Percentiles rank a stretch among this genome's conserved stretches.
These are phyloP conservation scores for Suaeda aralocaspica DNA, from an alignment of 148 eudicot species.

Conservation along the genomic window DNA sequence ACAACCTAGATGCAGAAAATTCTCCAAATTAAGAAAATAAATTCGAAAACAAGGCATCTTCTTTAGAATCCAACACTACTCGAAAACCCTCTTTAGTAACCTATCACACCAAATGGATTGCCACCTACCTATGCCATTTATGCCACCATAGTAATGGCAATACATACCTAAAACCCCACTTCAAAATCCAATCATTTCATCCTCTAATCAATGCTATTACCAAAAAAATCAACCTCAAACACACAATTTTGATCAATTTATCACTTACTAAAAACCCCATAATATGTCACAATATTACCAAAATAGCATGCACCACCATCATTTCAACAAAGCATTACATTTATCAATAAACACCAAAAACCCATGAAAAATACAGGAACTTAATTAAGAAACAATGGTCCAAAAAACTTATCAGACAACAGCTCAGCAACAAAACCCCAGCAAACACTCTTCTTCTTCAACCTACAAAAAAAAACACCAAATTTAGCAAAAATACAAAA, in stretches of 20 bases:
- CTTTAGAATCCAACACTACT: slow-evolving; percentile 21
- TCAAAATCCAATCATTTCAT: slow-evolving; percentile 21
- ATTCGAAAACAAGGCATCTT: slow-evolving; percentile 39
- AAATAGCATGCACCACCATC: slow-evolving; percentile 13
- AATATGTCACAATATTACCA: slow-evolving; percentile 9
- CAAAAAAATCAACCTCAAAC: slow-evolving; percentile 5
- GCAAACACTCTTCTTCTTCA: slow-evolving; percentile 6
- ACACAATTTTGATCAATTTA: slow-evolving; percentile 12
- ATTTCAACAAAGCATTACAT: slow-evolving; percentile 7
- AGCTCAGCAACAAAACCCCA: slow-evolving; percentile 20
- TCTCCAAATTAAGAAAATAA: slow-evolving; percentile 29
- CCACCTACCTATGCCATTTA: slow-evolving; percentile 18
- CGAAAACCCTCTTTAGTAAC: slow-evolving; percentile 23
- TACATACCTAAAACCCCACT: slow-evolving; percentile 21
- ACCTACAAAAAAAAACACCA: slow-evolving; percentile 15
- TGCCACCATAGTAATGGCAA: slow-evolving; percentile 18
- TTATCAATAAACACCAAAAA: slow-evolving; percentile 3
- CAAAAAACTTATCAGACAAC: slow-evolving; percentile 27
- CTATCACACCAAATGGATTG: slow-evolving; percentile 25
- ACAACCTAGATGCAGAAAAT: slow-evolving; percentile 20
- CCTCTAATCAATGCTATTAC: slow-evolving; percentile 7
- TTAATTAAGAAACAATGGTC: slow-evolving; percentile 8
- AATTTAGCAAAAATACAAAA: slow-evolving; percentile 14
- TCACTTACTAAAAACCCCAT: slow-evolving; percentile 3
- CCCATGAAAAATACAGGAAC: slow-evolving; percentile 6